Evolutionary conservation across 139 green algal genomes (phyloP), one percentile per base, ranked within the genome.

Genomic region (Yamagishiella unicocca): DNA sequence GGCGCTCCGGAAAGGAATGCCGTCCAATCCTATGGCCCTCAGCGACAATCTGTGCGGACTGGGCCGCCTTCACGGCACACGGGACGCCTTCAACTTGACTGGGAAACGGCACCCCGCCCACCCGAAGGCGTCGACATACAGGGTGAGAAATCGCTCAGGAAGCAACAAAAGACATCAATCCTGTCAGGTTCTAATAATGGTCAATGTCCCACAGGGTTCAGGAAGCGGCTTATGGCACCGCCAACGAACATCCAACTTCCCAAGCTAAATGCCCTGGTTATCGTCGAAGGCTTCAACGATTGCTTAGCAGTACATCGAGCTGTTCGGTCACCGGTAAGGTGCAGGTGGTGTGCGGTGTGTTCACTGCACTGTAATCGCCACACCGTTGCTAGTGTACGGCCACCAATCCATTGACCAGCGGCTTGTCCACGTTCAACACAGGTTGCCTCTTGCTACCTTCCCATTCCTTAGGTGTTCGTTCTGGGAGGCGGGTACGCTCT

Each of bases 201-300:
- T n/a, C n/a, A n/a, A n/a, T n/a, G n/a, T n/a, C n/a, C 0, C 19
- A 31, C 43, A 86, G 80, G 17, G 2, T 29, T 86, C 1, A 31
- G 25, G 2, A 35, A 61, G 2, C 25, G 64, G 64, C 31, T 86
- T 5, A 29, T 86, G 10, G 45, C n/a, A 21, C 62, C 80, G 1
- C 80, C 64, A 4, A 4, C 33, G 1, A 55, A 67, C 64, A 43
- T 67, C 31, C 21, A 55, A 40, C 62, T 78, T 27, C 80, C 80
- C 9, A 40, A 43, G 8, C 17, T 87, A 35, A 24, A 80, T 5
- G 82, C 82, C 2, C 67, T 87, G 3, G 25, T 87, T 5, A 43
- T 87, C 7, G 82, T 87, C 19, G 82, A 87, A 31, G 82, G 82
- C 9, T 81, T 72, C 33, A 87, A 87, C 10, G 82, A 87, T 35